Percentiles rank a stretch among this genome's conserved stretches.
Conservation (phyloP, 2,329 filamentous ascomycete species). For the Venturia pyrina region DNA sequence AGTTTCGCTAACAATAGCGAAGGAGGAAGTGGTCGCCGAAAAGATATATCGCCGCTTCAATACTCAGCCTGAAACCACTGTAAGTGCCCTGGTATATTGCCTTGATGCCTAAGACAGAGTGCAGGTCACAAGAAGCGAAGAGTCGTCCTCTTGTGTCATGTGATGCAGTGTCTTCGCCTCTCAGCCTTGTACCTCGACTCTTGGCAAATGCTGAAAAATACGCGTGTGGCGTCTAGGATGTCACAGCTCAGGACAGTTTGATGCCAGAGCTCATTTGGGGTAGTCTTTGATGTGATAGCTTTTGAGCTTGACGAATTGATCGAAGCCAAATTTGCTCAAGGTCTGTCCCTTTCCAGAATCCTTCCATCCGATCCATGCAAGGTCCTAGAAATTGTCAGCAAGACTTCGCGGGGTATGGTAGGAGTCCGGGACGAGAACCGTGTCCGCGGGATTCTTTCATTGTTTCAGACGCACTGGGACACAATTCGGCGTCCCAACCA, state of each 20-base stretch:
- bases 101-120: background rate
- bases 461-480: background rate
- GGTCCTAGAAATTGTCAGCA: constrained; percentile 46
- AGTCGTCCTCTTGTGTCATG: background rate
- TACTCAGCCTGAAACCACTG: background rate
- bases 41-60: background rate
- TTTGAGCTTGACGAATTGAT: constrained; percentile 94
- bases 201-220: background rate
- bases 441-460: background rate
- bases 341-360: constrained; percentile 90
- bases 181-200: background rate
- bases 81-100: background rate
- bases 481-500: background rate
- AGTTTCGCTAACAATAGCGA: background rate
- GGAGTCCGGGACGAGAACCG: background rate
- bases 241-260: background rate
- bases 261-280: constrained; percentile 35
- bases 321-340: constrained; percentile 80
- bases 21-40: background rate
- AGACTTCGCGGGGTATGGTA: background rate
- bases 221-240: background rate
- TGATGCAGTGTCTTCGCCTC: background rate
- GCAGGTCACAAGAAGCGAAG: background rate
- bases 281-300: constrained; percentile 87
- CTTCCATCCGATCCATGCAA: constrained; percentile 98